Conservation (phyloP, 768 basidiomycete genomes). For the Russula griseocarnosa region DNA sequence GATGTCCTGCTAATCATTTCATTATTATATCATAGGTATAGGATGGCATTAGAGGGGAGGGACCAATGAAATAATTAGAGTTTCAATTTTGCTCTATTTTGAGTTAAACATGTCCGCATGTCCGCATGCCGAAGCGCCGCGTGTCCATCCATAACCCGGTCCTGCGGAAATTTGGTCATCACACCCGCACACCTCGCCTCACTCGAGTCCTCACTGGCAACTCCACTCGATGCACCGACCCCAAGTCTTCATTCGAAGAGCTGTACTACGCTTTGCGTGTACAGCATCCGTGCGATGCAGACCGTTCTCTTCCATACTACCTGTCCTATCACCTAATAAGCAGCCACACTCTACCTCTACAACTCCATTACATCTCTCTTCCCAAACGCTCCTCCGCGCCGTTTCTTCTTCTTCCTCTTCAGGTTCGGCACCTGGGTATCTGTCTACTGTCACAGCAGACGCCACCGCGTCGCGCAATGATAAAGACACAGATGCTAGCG, state of each 20-base stretch:
- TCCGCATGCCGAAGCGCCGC: slow-evolving; percentile 6
- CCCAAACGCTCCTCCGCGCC: not conserved
- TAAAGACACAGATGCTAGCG: slow-evolving; percentile 26
- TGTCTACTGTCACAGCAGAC: slow-evolving; percentile 2
- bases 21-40: too few species aligned
- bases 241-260: not conserved
- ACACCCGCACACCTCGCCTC: not conserved
- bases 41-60: too few species aligned
- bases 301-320: not conserved
- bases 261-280: not conserved
- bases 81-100: too few species aligned
- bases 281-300: not conserved
- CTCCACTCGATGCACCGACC: slow-evolving; percentile 10
- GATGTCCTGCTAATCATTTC: too few species aligned
- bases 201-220: not conserved
- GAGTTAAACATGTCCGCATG: too few species aligned
- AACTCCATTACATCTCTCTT: too few species aligned
- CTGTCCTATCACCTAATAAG: not conserved
- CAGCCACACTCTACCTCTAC: not conserved
- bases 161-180: not conserved
- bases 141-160: not conserved
- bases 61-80: too few species aligned
- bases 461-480: slow-evolving; percentile 2
- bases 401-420: slow-evolving; percentile 1
- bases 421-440: not conserved